Evolutionary conservation across 2,329 filamentous ascomycete species (phyloP).

Genomic region (Pseudopyrenochaeta lycopersici): DNA sequence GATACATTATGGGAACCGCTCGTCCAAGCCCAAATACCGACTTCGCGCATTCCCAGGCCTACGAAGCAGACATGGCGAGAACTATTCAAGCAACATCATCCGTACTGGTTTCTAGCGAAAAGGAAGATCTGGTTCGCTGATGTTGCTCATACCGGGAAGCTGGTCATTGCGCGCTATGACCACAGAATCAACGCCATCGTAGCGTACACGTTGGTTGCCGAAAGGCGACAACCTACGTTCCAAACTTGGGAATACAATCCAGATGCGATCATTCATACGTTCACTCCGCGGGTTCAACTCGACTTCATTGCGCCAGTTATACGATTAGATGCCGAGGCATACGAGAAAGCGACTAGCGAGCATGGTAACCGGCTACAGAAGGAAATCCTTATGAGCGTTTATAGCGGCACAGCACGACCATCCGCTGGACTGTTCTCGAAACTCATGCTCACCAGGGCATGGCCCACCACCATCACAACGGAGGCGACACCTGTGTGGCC

Average conservation of each 20-base stretch:
- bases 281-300: conserved; percentile 74
- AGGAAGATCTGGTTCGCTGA: conserved; percentile 90
- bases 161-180: conserved; percentile 82
- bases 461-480: conserved; percentile 53
- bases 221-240: conserved; percentile 63
- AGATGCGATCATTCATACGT: conserved; percentile 74
- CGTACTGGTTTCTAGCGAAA: conserved; percentile 83
- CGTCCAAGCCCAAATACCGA: conserved; percentile 73
- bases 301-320: conserved; percentile 77
- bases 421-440: conserved; percentile 66
- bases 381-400: conserved; percentile 61
- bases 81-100: conserved; percentile 77
- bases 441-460: conserved; percentile 70
- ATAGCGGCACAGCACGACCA: conserved; percentile 21
- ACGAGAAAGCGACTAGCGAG: conserved; percentile 29
- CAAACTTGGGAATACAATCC: conserved; percentile 72
- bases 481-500: conserved; percentile 71
- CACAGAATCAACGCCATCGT: conserved; percentile 78
- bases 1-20: conserved; percentile 77
- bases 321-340: conserved; percentile 48
- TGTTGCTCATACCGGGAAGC: conserved; percentile 73
- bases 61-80: conserved; percentile 73
- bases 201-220: conserved; percentile 77
- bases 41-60: conserved; percentile 45
- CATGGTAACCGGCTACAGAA: conserved; percentile 54